These are phyloP conservation scores for Microbotryum intermedium DNA, from an alignment of 1,284 basidiomycete species.

Conservation along the genomic window DNA sequence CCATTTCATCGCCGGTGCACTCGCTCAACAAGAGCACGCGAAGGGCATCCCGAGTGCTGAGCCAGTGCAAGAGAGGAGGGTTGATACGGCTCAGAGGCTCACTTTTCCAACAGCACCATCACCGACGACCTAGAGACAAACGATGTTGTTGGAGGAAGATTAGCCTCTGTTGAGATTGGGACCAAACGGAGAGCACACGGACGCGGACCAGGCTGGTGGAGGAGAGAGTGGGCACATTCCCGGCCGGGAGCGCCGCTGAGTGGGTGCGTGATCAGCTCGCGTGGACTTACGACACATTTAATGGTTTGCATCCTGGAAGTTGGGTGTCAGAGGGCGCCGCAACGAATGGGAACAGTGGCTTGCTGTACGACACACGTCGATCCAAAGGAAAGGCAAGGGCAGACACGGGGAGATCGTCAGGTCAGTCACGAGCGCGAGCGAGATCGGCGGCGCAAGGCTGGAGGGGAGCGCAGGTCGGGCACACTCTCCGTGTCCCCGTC, in stretches of 20 bases:
- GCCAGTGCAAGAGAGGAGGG: neutral
- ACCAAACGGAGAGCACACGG: neutral
- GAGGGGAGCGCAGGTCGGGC: no score
- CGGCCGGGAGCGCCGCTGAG: neutral
- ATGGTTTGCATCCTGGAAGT: conserved; percentile 72
- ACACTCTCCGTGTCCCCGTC: no score
- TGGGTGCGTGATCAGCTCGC: neutral
- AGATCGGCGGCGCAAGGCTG: conserved; percentile 1
- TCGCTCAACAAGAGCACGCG: neutral
- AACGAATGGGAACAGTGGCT: no score
- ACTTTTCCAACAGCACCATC: conserved; percentile 99
- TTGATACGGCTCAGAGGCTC: conserved; percentile 36
- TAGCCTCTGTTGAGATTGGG: neutral
- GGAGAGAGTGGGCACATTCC: neutral
- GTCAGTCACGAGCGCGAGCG: conserved; percentile 9
- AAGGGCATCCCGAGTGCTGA: neutral
- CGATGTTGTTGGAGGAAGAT: neutral
- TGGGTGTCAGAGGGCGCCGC: neutral
- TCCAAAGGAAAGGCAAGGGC: neutral
- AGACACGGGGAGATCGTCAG: neutral
- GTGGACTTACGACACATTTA: conserved; percentile 61
- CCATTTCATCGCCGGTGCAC: neutral
- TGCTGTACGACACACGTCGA: no score
- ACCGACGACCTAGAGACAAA: conserved; percentile 60
- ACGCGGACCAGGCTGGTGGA: neutral